These are phyloP conservation scores for Cicer cuneatum DNA, from an alignment of 306 rosid species.

Conservation along the genomic window DNA sequence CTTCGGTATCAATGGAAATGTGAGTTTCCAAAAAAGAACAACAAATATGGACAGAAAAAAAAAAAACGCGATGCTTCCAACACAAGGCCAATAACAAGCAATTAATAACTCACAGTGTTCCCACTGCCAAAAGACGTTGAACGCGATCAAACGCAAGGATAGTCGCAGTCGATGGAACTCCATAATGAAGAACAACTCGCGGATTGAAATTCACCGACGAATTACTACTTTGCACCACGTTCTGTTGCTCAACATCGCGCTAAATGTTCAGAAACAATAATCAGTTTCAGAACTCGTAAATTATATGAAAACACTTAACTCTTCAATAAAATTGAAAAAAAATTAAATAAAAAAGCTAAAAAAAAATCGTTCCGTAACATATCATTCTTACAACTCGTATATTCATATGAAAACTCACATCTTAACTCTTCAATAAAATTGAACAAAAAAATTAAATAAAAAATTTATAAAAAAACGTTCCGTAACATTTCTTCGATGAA, in stretches of 20 bases:
- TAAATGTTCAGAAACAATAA: slow-evolving; percentile 36
- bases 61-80: background rate
- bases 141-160: slow-evolving; percentile 78
- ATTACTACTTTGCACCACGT: slow-evolving; percentile 48
- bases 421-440: slow-evolving; percentile 29
- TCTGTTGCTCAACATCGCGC: slow-evolving; percentile 34
- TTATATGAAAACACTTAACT: slow-evolving; percentile 20
- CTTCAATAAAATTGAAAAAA: background rate
- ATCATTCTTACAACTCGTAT: slow-evolving; percentile 20
- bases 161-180: slow-evolving; percentile 81
- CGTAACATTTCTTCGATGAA: slow-evolving; percentile 8
- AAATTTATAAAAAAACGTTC: background rate
- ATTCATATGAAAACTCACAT: slow-evolving; percentile 3
- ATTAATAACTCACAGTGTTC: slow-evolving; percentile 68
- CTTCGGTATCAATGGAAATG: slow-evolving; percentile 25
- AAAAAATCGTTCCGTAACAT: background rate
- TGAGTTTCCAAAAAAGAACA: slow-evolving; percentile 26
- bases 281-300: slow-evolving; percentile 17
- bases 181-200: slow-evolving; percentile 70
- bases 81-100: slow-evolving; percentile 15
- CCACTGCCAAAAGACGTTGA: slow-evolving; percentile 78
- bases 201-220: slow-evolving; percentile 57
- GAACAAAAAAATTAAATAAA: background rate
- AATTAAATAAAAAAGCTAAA: background rate
- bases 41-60: background rate